A percentile compares a stretch with the other conserved stretches of the same genome.
phyloP scores from a whole-genome alignment of 225 moss, liverwort and hornwort species.

The Bryoerythrophyllum caledonicum region DNA sequence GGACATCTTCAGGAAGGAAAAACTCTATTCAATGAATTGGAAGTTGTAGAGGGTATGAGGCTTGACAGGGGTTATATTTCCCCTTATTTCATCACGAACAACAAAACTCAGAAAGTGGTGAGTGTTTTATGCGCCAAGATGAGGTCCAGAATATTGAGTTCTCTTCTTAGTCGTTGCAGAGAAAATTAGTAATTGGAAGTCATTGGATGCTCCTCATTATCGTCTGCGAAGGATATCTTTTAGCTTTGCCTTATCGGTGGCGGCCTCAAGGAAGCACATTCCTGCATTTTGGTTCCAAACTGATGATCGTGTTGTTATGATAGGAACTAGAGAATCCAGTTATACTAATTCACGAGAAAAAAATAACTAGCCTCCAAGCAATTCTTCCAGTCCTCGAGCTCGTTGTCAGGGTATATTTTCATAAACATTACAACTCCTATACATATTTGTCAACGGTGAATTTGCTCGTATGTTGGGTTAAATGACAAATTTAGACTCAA shows the following conservation, averaged over 20 bases:
- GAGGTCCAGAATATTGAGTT: neutral
- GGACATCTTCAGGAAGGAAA: slow-evolving; percentile 44
- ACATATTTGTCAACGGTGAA: neutral
- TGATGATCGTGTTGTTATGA: slow-evolving; percentile 1
- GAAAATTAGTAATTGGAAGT: neutral
- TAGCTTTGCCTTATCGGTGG: neutral
- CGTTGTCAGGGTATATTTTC: slow-evolving; percentile 62
- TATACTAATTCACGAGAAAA: slow-evolving; percentile 84
- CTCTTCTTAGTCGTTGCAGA: neutral
- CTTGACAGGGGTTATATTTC: slow-evolving; percentile 62
- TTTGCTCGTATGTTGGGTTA: neutral
- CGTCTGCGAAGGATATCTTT: neutral
- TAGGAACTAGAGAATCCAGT: slow-evolving; percentile 89
- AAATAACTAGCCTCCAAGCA: slow-evolving; percentile 75
- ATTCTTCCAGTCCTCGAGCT: slow-evolving; percentile 87
- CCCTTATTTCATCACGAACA: slow-evolving; percentile 57
- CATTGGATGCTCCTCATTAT: neutral
- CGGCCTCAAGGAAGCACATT: neutral
- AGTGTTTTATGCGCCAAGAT: neutral
- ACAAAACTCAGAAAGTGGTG: slow-evolving; percentile 56
- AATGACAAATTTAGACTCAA: neutral
- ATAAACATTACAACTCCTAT: neutral
- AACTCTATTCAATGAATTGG: slow-evolving; percentile 56
- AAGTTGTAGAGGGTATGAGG: slow-evolving; percentile 67
- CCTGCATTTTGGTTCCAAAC: neutral